Evolutionary conservation across 163 green algal genomes (phyloP).

Genomic region (Prototheca stagnorum): DNA sequence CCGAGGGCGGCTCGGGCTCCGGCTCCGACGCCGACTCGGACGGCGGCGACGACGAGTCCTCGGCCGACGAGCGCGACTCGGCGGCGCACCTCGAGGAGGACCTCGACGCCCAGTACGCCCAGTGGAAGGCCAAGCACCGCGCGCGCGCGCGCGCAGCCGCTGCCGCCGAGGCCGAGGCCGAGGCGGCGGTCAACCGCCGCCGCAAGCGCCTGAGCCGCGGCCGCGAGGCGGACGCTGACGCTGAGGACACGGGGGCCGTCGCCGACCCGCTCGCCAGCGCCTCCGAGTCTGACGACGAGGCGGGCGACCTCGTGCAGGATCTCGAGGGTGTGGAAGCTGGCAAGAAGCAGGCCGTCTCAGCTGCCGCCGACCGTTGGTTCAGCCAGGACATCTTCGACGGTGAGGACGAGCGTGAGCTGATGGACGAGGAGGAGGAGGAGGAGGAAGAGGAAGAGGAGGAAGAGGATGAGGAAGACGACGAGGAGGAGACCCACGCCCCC

Average conservation of each 20-base stretch:
- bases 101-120: constrained; percentile 31
- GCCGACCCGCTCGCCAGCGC: constrained; percentile 1
- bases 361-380: constrained; percentile 80
- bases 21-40: constrained; percentile 12
- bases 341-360: constrained; percentile 22
- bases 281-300: constrained; percentile 19
- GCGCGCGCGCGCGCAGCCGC: constrained; percentile 71
- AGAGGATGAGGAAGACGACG: constrained; percentile 1
- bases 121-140: constrained; percentile 43
- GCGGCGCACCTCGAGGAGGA: constrained; percentile 2
- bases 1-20: constrained; percentile 2
- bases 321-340: constrained; percentile 49
- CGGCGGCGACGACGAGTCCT: constrained; percentile 1
- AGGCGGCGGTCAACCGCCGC: constrained; percentile 14
- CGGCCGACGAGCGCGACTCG: constrained; percentile 1
- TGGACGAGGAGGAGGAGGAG: constrained; percentile 2
- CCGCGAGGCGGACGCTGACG: constrained; percentile 37
- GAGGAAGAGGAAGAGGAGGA: constrained; percentile 4
- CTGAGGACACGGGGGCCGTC: constrained; percentile 1
- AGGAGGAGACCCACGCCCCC: constrained; percentile 1
- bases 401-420: constrained; percentile 7
- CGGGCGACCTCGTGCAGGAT: constrained; percentile 46
- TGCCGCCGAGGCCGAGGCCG: constrained; percentile 49
- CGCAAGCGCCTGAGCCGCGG: constrained; percentile 44
- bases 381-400: constrained; percentile 70